Evolutionary conservation across 805 yeast species (phyloP).

Genomic region (Saturnispora serradocipensis): DNA sequence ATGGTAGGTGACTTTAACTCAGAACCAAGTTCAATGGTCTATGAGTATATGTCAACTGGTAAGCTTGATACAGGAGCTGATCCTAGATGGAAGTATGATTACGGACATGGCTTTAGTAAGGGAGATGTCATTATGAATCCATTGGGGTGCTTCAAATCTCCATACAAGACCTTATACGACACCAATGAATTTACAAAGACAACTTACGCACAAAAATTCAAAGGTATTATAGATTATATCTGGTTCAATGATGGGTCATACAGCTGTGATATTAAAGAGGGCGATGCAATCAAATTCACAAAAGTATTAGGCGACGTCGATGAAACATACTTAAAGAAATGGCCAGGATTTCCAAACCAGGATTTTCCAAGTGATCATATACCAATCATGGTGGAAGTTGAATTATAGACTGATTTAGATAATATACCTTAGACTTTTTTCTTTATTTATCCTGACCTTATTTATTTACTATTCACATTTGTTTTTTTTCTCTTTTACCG

Average conservation of each 20-base stretch:
- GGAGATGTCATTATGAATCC: slow-evolving; percentile 9
- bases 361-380: slow-evolving; percentile 48
- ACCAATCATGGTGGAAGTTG: slow-evolving; percentile 24
- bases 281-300: slow-evolving; percentile 29
- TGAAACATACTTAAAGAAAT: slow-evolving; percentile 23
- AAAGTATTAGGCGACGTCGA: slow-evolving; percentile 47
- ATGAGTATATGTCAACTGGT: slow-evolving; percentile 32
- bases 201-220: slow-evolving; percentile 40
- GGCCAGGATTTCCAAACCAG: slow-evolving; percentile 42
- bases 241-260: slow-evolving; percentile 30
- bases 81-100: slow-evolving; percentile 14
- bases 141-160: slow-evolving; percentile 19
- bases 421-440: background rate
- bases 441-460: background rate
- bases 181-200: slow-evolving; percentile 24
- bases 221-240: slow-evolving; percentile 49
- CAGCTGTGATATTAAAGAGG: slow-evolving; percentile 20
- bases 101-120: slow-evolving; percentile 10
- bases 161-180: slow-evolving; percentile 22
- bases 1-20: slow-evolving; percentile 55
- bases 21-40: slow-evolving; percentile 39
- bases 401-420: slow-evolving; percentile 6
- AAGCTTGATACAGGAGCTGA: slow-evolving; percentile 14
- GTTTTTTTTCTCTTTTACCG: background rate
- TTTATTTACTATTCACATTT: background rate